These are phyloP conservation scores for Vigna nakashimae DNA, from an alignment of 306 rosid species.

Conservation along the genomic window DNA sequence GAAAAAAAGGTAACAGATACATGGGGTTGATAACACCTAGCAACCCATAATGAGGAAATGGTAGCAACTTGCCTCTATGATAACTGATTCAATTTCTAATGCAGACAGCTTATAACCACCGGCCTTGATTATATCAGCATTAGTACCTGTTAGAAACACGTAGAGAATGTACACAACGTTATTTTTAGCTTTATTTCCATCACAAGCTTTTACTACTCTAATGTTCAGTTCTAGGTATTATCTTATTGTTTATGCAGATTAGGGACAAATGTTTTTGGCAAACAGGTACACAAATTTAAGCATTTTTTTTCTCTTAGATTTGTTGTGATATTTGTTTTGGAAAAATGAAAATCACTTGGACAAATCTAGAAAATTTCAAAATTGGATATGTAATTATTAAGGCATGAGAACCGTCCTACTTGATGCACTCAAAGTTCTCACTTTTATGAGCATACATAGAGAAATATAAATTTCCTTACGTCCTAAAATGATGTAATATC, in stretches of 20 bases:
- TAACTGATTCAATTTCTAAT: slow-evolving; percentile 89
- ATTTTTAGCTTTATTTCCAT: slow-evolving; percentile 4
- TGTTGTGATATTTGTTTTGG: slow-evolving; percentile 4
- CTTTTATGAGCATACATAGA: slow-evolving; percentile 22
- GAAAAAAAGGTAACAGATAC: background rate
- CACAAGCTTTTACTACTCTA: slow-evolving; percentile 9
- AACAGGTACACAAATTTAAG: background rate
- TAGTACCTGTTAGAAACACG: slow-evolving; percentile 69
- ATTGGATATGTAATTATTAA: slow-evolving; percentile 16
- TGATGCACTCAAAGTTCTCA: background rate
- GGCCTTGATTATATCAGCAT: slow-evolving; percentile 89
- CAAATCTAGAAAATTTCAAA: background rate
- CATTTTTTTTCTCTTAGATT: background rate
- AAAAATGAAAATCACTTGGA: slow-evolving; percentile 4
- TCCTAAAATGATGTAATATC: slow-evolving; percentile 85
- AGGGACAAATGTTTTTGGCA: slow-evolving; percentile 1
- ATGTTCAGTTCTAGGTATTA: slow-evolving; percentile 5
- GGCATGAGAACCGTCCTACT: slow-evolving; percentile 8
- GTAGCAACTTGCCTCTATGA: slow-evolving; percentile 67
- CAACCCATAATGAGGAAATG: slow-evolving; percentile 17
- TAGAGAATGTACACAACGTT: slow-evolving; percentile 1
- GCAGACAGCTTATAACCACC: slow-evolving; percentile 96
- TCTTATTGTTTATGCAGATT: background rate
- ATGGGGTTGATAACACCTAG: background rate
- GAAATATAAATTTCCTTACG: slow-evolving; percentile 66